A percentile compares a stretch with the other conserved stretches of the same genome.
Conservation (phyloP, 1,284 basidiomycete species). For the Irpex lacteus region DNA sequence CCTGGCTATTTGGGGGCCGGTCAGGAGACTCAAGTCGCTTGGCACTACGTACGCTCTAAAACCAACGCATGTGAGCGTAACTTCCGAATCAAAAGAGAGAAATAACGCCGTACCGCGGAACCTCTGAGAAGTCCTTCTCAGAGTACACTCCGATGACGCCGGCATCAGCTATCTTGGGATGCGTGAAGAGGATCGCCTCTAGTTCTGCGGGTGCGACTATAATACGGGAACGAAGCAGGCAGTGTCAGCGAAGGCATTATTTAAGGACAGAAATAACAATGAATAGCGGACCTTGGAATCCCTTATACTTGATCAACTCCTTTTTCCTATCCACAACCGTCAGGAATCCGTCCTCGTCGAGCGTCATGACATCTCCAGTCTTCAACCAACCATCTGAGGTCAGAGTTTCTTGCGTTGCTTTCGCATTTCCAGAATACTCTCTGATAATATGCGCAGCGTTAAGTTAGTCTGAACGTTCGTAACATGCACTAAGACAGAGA, state of each 20-base stretch:
- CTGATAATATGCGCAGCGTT: background rate
- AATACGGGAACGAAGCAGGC: background rate
- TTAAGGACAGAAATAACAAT: background rate
- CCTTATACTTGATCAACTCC: slow-evolving; percentile 40
- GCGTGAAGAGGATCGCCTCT: slow-evolving; percentile 21
- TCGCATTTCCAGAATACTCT: slow-evolving; percentile 16
- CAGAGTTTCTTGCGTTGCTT: slow-evolving; percentile 13
- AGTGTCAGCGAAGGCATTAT: background rate
- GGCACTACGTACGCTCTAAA: slow-evolving; percentile 70
- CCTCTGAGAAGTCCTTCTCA: slow-evolving; percentile 59
- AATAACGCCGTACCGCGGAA: slow-evolving; percentile 53
- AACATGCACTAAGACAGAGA: background rate
- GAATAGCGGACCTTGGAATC: slow-evolving; percentile 8
- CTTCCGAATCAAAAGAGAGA: background rate
- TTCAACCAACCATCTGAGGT: slow-evolving; percentile 37
- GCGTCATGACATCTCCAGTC: slow-evolving; percentile 40
- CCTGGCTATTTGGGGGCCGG: slow-evolving; percentile 30
- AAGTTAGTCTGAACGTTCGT: background rate
- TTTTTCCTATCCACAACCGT: slow-evolving; percentile 31
- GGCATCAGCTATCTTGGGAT: slow-evolving; percentile 25
- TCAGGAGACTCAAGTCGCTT: slow-evolving; percentile 27
- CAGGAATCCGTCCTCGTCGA: slow-evolving; percentile 32
- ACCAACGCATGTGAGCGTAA: background rate
- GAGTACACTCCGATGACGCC: slow-evolving; percentile 24
- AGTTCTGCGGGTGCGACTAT: slow-evolving; percentile 12